phyloP scores from a whole-genome alignment of 805 yeast genomes.

The Candida ulmi region DNA sequence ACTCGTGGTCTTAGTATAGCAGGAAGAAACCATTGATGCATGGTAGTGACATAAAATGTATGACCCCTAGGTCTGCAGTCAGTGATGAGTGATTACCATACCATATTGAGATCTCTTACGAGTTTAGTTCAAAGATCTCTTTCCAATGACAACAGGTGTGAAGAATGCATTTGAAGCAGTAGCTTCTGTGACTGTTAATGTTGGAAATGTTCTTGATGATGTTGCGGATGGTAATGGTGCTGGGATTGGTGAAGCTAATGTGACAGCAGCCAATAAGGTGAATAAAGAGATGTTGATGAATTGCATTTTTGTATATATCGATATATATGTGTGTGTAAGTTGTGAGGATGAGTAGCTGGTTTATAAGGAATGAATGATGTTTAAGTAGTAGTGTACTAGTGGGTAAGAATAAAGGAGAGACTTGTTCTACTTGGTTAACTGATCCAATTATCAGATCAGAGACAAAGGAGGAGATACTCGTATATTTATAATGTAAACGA shows the following conservation, averaged over 20 bases:
- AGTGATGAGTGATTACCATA: too few species aligned
- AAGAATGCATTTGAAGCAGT: slow-evolving; percentile 1
- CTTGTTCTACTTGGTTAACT: too few species aligned
- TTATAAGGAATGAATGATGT: background rate
- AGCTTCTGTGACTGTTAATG: slow-evolving; percentile 3
- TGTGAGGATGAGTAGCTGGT: background rate
- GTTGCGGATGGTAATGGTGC: background rate
- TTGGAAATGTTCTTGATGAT: slow-evolving; percentile 1
- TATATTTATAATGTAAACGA: too few species aligned
- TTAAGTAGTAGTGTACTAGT: background rate
- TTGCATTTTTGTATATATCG: background rate
- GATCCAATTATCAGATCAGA: too few species aligned
- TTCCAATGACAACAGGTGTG: slow-evolving; percentile 3
- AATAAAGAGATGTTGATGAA: background rate
- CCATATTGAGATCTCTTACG: too few species aligned
- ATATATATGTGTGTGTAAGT: background rate
- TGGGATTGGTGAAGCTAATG: background rate
- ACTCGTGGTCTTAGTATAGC: too few species aligned
- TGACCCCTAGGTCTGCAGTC: too few species aligned
- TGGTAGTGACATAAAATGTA: too few species aligned
- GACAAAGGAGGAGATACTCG: background rate
- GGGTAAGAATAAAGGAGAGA: background rate
- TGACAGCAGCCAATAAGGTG: too few species aligned
- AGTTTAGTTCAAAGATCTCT: background rate
- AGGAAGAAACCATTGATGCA: too few species aligned